A percentile compares a stretch with the other conserved stretches of the same genome.
phyloP scores from a whole-genome alignment of 371 early-diverging fungal species.

The Mortierella sp. region DNA sequence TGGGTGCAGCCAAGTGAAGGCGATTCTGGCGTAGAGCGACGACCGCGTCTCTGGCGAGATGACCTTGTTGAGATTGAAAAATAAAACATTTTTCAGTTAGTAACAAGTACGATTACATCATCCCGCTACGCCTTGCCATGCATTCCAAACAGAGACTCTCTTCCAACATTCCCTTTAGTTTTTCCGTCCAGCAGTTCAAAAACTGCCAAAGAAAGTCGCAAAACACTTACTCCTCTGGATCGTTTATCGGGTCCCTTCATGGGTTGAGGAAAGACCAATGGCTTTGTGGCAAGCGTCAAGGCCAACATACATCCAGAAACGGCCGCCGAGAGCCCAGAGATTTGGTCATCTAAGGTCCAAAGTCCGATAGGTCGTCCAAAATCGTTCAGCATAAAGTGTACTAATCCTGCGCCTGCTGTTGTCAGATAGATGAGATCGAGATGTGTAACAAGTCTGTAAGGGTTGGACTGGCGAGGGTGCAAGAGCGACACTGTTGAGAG shows the following conservation, averaged over 20 bases:
- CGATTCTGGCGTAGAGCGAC: conserved; percentile 49
- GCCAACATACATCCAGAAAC: conserved; percentile 36
- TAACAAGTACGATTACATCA: background rate
- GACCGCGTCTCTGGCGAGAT: conserved; percentile 56
- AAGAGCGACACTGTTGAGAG: conserved; percentile 51
- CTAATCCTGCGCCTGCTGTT: conserved; percentile 40
- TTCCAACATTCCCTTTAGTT: background rate
- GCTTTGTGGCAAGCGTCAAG: conserved; percentile 53
- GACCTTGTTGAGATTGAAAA: conserved; percentile 25
- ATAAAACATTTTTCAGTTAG: background rate
- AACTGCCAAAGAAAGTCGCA: background rate
- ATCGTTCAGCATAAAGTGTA: conserved; percentile 37
- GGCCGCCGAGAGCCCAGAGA: conserved; percentile 41
- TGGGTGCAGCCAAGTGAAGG: conserved; percentile 57
- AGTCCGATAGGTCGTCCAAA: conserved; percentile 53
- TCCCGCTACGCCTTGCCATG: background rate
- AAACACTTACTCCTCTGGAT: conserved; percentile 46
- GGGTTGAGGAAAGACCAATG: conserved; percentile 52
- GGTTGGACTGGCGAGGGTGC: conserved; percentile 53
- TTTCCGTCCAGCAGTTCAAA: background rate
- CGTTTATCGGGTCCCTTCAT: conserved; percentile 46
- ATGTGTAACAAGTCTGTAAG: conserved; percentile 49
- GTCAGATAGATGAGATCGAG: conserved; percentile 56
- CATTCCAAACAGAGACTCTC: no score
- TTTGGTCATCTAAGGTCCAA: conserved; percentile 53